Conservation (phyloP, 208 protist species). For the Zelonia costaricensis region DNA sequence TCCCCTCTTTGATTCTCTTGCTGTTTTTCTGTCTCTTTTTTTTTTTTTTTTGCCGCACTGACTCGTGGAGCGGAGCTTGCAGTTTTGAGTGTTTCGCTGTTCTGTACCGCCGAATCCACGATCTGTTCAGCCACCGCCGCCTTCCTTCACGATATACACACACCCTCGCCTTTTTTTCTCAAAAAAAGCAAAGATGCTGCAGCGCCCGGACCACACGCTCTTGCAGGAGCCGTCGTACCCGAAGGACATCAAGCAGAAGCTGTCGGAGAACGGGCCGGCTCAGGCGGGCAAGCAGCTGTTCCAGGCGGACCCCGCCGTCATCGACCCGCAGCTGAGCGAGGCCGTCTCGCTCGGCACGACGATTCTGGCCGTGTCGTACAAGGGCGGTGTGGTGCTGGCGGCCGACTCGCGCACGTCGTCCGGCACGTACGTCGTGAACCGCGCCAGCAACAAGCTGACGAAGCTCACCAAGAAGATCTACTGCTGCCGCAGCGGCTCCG, state of each 20-base stretch:
- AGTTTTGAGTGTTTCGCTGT: too few species aligned
- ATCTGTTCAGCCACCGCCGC: too few species aligned
- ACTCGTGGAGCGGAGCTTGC: too few species aligned
- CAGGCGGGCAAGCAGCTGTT: constrained; percentile 72
- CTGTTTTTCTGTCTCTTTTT: neutral
- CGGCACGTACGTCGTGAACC: constrained; percentile 97
- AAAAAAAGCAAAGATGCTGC: constrained; percentile 48
- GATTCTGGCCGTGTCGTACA: constrained; percentile 98
- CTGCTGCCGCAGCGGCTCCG: constrained; percentile 97
- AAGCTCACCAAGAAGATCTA: constrained; percentile 96
- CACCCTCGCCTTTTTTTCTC: neutral
- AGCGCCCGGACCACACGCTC: constrained; percentile 65
- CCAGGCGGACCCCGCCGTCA: constrained; percentile 64
- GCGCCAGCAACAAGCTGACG: constrained; percentile 98
- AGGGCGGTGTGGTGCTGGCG: constrained; percentile 97
- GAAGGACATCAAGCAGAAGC: constrained; percentile 35
- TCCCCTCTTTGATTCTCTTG: neutral
- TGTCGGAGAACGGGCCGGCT: constrained; percentile 67
- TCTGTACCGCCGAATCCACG: too few species aligned
- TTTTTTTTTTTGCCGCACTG: constrained; percentile 2
- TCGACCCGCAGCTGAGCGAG: constrained; percentile 84
- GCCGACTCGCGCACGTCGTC: constrained; percentile 98
- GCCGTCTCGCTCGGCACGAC: constrained; percentile 95
- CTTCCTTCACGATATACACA: too few species aligned
- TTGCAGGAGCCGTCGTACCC: constrained; percentile 81